Percentiles rank a stretch among this genome's conserved stretches.
phyloP scores from a whole-genome alignment of 495 filamentous ascomycete species.

The Talaromyces trachyspermus region DNA sequence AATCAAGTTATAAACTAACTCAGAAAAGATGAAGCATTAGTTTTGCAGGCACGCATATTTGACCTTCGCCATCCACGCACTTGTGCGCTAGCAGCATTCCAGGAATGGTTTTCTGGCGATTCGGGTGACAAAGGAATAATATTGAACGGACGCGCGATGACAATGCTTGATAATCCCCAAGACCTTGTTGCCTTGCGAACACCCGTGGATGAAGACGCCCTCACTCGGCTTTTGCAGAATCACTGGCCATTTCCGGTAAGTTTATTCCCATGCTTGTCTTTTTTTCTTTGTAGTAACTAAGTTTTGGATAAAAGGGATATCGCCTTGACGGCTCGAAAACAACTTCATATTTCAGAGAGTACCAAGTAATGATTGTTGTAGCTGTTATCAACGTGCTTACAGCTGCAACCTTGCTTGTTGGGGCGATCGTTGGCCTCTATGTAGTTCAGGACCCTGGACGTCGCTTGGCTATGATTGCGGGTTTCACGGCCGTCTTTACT shows the following conservation, averaged over 20 bases:
- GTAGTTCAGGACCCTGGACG: slow-evolving; percentile 5
- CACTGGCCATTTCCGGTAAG: background rate
- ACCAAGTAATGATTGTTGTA: background rate
- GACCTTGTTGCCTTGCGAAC: background rate
- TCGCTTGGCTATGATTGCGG: slow-evolving; percentile 18
- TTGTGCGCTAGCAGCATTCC: too few species aligned
- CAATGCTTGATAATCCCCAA: background rate
- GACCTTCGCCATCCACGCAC: too few species aligned
- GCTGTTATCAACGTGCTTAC: slow-evolving; percentile 11
- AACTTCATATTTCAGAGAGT: background rate
- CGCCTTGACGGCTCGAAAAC: too few species aligned
- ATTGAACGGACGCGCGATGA: too few species aligned
- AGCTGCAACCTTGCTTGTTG: slow-evolving; percentile 16
- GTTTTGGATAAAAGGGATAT: background rate
- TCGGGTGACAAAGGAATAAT: too few species aligned
- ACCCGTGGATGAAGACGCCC: background rate
- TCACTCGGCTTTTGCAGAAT: background rate
- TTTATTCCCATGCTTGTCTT: background rate
- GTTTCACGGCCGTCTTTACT: slow-evolving; percentile 20
- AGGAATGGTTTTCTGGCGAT: too few species aligned
- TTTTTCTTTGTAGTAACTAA: background rate
- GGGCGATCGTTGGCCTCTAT: slow-evolving; percentile 18
- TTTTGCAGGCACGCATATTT: too few species aligned
- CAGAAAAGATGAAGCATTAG: too few species aligned
- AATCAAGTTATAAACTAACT: too few species aligned